Base-by-base conservation (phyloP, 78 protist genomes). In the Dictyostelium brefeldianum region DNA sequence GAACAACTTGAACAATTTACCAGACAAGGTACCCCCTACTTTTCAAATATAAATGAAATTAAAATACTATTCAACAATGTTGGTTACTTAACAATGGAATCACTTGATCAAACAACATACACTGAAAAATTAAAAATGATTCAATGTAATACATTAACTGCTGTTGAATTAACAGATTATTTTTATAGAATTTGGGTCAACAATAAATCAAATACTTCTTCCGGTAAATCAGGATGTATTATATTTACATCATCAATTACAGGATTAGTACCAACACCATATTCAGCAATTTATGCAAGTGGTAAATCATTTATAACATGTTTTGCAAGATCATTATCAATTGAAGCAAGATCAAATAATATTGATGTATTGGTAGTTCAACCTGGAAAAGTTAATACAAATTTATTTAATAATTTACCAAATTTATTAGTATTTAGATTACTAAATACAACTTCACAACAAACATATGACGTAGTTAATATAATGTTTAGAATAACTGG, bases 71-170 rank as follows among this genome's bases (percentile, higher is more conserved):
- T 87, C 54, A 77, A 77, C 29, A 87, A 87, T 77, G 92, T 81
- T 14, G 92, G 92, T 31, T 87, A 77, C 48, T 4, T 87, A 4
- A 50, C 62, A 41, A 87, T 87, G 92, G 92, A 87, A 74, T 83
- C 79, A 64, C 64, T 87, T 46, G 56, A 87, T 62, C 92, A 87
- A 62, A 77, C 78, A 8, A 5, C 7, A 14, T 20, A 54, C 3
- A 59, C 20, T 59, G 80, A 53, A 6, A 87, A 87, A 31, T 20
- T 87, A 8, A 75, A 54, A 15, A 87, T 51, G 48, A 9, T 87
- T 12, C 48, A 77, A 43, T 87, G 92, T 73, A 87, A 74, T 29
- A 71, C 56, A 11, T 47, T 77, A 9, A n/a, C 81, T 17, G 54
- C 83, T 4, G n/a, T 77, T 17, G 31, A 56, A 64, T 12, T 87